Percentiles rank a stretch among this genome's conserved stretches.
Conservation (phyloP, 768 basidiomycete species). For the Boletellus emodensis region DNA sequence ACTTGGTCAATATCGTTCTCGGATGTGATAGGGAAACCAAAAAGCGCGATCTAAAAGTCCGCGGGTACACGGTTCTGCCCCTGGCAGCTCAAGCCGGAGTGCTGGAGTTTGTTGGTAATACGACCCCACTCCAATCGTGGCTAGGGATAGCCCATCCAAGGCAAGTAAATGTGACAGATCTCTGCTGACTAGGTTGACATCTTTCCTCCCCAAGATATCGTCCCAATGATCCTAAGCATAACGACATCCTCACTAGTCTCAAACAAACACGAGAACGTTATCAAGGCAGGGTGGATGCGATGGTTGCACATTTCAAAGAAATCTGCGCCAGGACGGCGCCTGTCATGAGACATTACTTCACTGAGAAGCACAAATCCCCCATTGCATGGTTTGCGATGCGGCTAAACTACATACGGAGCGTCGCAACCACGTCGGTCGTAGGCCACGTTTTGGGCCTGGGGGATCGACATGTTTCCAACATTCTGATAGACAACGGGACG, state of each 20-base stretch:
- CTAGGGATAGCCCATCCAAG: conserved; percentile 55
- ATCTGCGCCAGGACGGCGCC: conserved; percentile 58
- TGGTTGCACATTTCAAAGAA: conserved; percentile 35
- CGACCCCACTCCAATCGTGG: conserved; percentile 61
- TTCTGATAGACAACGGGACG: conserved; percentile 74
- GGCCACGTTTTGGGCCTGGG: conserved; percentile 91
- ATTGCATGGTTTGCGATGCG: conserved; percentile 91
- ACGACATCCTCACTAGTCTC: conserved; percentile 31
- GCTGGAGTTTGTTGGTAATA: conserved; percentile 87
- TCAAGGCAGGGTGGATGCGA: conserved; percentile 25
- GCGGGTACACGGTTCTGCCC: conserved; percentile 88
- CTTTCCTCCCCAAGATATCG: conserved; percentile 51
- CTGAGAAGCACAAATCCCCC: conserved; percentile 82
- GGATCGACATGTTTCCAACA: conserved; percentile 90
- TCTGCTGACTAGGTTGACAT: background rate
- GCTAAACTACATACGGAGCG: conserved; percentile 84
- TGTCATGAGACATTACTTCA: conserved; percentile 93
- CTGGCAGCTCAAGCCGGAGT: conserved; percentile 77
- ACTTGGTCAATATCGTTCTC: conserved; percentile 79
- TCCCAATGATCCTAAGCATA: conserved; percentile 46
- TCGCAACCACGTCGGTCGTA: conserved; percentile 91
- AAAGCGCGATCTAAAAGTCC: conserved; percentile 65
- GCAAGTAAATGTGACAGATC: conserved; percentile 35
- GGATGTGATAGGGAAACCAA: conserved; percentile 69
- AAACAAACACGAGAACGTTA: conserved; percentile 31